These are phyloP conservation scores for Xerocomus nothofagi DNA, from an alignment of 1,284 basidiomycete genomes.

Conservation along the genomic window DNA sequence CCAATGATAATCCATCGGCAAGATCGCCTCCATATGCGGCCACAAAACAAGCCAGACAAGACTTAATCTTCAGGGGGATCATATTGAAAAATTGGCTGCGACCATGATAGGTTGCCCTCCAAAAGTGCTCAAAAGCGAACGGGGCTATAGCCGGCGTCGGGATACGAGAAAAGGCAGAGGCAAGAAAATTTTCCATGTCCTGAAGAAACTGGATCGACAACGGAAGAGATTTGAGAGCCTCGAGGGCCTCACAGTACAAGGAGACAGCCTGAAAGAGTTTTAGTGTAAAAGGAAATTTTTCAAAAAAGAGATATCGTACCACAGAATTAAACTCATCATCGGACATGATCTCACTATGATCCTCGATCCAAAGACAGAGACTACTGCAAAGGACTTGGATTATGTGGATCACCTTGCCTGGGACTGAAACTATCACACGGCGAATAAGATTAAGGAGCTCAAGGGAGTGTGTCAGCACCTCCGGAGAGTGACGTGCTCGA, in stretches of 20 bases:
- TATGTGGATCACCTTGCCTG: conserved; percentile 30
- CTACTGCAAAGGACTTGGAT: conserved; percentile 41
- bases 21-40: conserved; percentile 45
- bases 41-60: conserved; percentile 40
- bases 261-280: conserved; percentile 39
- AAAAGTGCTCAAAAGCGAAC: conserved; percentile 50
- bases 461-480: conserved; percentile 34
- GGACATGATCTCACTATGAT: conserved; percentile 41
- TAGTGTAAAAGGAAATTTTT: conserved; percentile 3
- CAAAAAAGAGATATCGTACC: conserved; percentile 37
- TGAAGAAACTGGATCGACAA: conserved; percentile 42
- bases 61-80: conserved; percentile 41
- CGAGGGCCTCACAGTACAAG: conserved; percentile 46
- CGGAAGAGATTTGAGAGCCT: conserved; percentile 36
- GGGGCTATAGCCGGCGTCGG: conserved; percentile 47
- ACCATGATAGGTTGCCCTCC: conserved; percentile 48
- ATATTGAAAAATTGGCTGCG: conserved; percentile 32
- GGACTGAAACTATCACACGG: conserved; percentile 31
- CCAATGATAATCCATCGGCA: conserved; percentile 39
- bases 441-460: conserved; percentile 38
- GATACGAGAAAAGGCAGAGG: conserved; percentile 49
- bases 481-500: conserved; percentile 22
- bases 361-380: conserved; percentile 53
- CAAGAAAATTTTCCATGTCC: conserved; percentile 42
- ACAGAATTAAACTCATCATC: conserved; percentile 46